These are phyloP conservation scores for Lipomyces sp. DNA, from an alignment of 805 yeast species.

Conservation along the genomic window DNA sequence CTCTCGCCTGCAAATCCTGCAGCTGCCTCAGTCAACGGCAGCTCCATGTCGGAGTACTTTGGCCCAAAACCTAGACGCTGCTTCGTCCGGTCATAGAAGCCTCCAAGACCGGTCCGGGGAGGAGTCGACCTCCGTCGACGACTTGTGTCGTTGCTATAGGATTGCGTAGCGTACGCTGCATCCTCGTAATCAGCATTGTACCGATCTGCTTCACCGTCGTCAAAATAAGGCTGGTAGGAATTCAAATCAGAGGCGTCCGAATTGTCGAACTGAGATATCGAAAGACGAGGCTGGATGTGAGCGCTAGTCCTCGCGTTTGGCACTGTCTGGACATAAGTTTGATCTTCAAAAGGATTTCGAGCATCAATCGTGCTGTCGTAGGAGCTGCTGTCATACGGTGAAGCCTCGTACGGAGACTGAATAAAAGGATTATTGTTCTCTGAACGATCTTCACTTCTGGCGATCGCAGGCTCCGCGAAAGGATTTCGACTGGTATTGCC, in stretches of 20 bases:
- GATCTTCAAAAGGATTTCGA: too few species aligned
- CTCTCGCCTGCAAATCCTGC: neutral
- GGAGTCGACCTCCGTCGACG: slow-evolving; percentile 10
- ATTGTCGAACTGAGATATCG: too few species aligned
- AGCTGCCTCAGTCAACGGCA: slow-evolving; percentile 23
- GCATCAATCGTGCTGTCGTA: neutral
- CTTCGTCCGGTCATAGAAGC: slow-evolving; percentile 20
- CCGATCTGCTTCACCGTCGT: neutral
- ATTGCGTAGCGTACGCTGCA: neutral
- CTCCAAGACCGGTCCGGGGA: slow-evolving; percentile 7
- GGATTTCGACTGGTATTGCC: neutral
- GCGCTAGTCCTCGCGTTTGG: too few species aligned
- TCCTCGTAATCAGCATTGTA: neutral
- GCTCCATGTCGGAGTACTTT: slow-evolving; percentile 19
- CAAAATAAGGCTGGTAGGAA: slow-evolving; percentile 12
- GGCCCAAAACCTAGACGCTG: slow-evolving; percentile 21
- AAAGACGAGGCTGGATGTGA: too few species aligned
- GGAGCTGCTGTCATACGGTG: neutral
- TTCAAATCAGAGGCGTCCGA: slow-evolving; percentile 1
- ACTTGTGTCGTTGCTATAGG: slow-evolving; percentile 3
- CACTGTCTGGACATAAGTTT: too few species aligned
- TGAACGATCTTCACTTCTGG: too few species aligned
- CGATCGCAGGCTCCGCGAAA: neutral
- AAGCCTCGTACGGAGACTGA: too few species aligned
- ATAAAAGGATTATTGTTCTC: neutral